Conservation (phyloP, 2,329 filamentous ascomycete species). For the Pseudocercospora musae region DNA sequence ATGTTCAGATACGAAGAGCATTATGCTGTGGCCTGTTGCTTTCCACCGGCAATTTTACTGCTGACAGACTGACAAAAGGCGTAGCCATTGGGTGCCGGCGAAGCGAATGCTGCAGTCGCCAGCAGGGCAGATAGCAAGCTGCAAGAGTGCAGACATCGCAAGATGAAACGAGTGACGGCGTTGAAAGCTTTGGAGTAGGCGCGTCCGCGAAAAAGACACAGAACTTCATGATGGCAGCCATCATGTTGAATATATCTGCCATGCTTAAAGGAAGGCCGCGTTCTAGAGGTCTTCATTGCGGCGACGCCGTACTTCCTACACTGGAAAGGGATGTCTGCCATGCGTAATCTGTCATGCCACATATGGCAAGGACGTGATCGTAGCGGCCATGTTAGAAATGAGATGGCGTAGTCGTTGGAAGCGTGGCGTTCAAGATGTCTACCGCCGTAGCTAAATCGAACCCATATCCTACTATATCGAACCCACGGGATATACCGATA, state of each 20-base stretch:
- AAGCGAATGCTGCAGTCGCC: not conserved
- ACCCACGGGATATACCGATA: too few relatives aligned
- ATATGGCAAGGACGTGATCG: not conserved
- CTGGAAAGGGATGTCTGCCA: not conserved
- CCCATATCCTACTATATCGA: too few relatives aligned
- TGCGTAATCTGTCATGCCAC: not conserved
- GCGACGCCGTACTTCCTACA: not conserved
- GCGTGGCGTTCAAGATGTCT: not conserved
- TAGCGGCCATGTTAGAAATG: not conserved
- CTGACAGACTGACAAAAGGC: not conserved
- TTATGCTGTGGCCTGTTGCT: not conserved
- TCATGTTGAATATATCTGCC: not conserved
- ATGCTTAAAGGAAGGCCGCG: not conserved
- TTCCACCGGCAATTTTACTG: not conserved
- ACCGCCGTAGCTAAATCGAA: too few relatives aligned
- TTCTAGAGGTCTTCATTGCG: not conserved
- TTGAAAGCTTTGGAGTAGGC: not conserved
- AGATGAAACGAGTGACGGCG: not conserved
- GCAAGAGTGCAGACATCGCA: not conserved
- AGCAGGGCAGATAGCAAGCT: too few relatives aligned
- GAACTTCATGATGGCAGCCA: not conserved
- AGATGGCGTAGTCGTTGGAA: not conserved
- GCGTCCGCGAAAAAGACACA: not conserved
- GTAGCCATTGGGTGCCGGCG: not conserved
- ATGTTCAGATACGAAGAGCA: conserved; percentile 1